Base-by-base conservation (phyloP, 2,329 filamentous ascomycete genomes). In the Ustulina deusta region DNA sequence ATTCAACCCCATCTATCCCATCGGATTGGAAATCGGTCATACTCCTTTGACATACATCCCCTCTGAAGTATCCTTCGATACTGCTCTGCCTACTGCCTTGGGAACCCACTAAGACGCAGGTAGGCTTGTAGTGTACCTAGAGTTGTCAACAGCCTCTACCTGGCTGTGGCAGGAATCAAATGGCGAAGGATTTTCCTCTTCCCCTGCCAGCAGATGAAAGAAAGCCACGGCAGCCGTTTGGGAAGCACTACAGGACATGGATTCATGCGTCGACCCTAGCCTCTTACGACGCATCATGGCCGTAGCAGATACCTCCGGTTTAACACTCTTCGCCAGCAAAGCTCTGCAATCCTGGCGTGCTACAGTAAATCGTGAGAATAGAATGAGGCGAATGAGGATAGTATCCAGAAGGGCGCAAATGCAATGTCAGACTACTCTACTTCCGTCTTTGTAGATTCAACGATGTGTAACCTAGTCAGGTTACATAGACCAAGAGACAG, bases 211-310 rank as follows among this genome's bases (percentile, higher is more conserved):
- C 34, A 65, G 58, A 63, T n/a, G 52, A 63, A 51, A 44, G 57
- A 49, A 56, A 63, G 67, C 60, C 55, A 69, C 65, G 34, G 46
- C 64, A 63, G 61, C 51, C n/a, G 57, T 62, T 63, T 69, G 63
- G 54, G 59, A 66, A 69, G 66, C 58, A 69, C 62, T 48, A 65
- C 61, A 68, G 62, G 46, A 63, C 68, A 65, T 70, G 62, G 68
- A 68, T 70, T 61, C 29, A 57, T 68, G 65, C 62, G 46, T 63
- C 57, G 20, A 70, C 68, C 68, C 65, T 69, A 29, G 63, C 48
- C 49, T 57, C 55, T 63, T 48, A 44, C 55, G 63, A 66, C 63
- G 49, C 48, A 59, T 20, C 48, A 59, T 58, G 42, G 44, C 13
- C 13, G 32, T 49, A 22, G 36, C 34, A 56, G 58, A 44, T 59